Evolutionary conservation across 331 rosid species (phyloP), one percentile per base, ranked within the genome.

Genomic region (Dryas integrifolia): DNA sequence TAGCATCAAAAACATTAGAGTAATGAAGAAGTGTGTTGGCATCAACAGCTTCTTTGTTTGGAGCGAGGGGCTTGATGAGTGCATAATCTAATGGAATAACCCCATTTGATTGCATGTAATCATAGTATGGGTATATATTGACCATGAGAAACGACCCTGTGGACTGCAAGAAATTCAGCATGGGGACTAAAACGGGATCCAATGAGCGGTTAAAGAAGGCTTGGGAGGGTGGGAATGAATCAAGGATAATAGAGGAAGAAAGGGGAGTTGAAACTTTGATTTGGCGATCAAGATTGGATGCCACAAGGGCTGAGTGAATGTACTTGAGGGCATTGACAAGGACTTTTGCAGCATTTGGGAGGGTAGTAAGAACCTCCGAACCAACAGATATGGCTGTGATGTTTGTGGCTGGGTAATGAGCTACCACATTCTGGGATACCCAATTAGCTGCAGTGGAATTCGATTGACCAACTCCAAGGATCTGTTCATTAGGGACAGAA

Each of bases 191-290:
- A 56, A 91, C 90, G 0, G 90, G 76, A 79, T 86, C 75, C 79
- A 84, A 78, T 0, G 97, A 82, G 7, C 79, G 80, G 74, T 94
- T 91, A 67, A 94, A 89, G 85, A 91, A 91, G 6, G 97, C 98
- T 76, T 91, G 97, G 7, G 97, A 94, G 69, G 98, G 98, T 0
- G 98, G 98, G 70, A 91, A 91, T 0, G 98, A 94, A 69, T 94
- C 97, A 2, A 91, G 96, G 77, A 94, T 91, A 67, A 91, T 78
- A 3, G 90, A 86, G 67, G 97, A 89, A 6, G 98, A 80, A 77
- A 89, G 88, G 2, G 98, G 92, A 0, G 97, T 89, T 0, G 98
- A 89, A 58, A 94, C 90, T 87, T 94, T 94, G 58, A 94, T 86
- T 70, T 89, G 92, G 53, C 88, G 87, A 80, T 94, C 96, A 0